Evolutionary conservation across 2,329 filamentous ascomycete genomes (phyloP), one percentile per base, ranked within the genome.

Genomic region (Xylariaceae sp.): DNA sequence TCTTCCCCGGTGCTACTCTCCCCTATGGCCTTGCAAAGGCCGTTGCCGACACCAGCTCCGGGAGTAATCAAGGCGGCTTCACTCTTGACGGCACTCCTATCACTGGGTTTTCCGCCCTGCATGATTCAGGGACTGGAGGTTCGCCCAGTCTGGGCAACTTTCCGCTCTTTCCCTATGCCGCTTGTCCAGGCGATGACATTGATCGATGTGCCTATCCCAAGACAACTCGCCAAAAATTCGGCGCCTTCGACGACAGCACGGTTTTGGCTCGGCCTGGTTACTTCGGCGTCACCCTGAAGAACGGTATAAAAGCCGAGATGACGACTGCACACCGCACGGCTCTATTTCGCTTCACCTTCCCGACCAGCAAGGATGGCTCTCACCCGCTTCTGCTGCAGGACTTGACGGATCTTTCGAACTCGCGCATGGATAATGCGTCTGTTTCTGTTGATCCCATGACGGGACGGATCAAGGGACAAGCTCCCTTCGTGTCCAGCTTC

Each of bases 131-230:
- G 0, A 85, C 82, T 0, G 83, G 83, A 18, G 78, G 78, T 6
- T 72, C 74, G 1, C 83, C 87, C 0, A 89, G 85, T 3, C 74
- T 90, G 13, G 88, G 88, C 11, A 90, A 89, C 68, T 91, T 91
- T 56, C 85, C 88, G 0, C 75, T 91, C 1, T 90, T 91, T 63
- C 80, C 87, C 0, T 87, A 89, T 62, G 74, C 81, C 3, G 76
- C 77, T 47, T 91, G 88, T 63, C 77, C 80, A 0, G 78, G 76
- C 11, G 82, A 88, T 61, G 80, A 85, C 45, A 72, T 90, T 56
- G 77, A 89, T 66, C 75, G 76, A 6, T 90, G 88, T 70, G 76
- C 75, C 10, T 90, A 83, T 67, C 79, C 81, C 9, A 83, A 83
- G 65, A 74, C 72, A 60, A 64, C 68, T 64, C 78, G 67, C 62